These are phyloP conservation scores for Yamadazyma pseudoaaseri DNA, from an alignment of 1,139 yeast species.

Conservation along the genomic window DNA sequence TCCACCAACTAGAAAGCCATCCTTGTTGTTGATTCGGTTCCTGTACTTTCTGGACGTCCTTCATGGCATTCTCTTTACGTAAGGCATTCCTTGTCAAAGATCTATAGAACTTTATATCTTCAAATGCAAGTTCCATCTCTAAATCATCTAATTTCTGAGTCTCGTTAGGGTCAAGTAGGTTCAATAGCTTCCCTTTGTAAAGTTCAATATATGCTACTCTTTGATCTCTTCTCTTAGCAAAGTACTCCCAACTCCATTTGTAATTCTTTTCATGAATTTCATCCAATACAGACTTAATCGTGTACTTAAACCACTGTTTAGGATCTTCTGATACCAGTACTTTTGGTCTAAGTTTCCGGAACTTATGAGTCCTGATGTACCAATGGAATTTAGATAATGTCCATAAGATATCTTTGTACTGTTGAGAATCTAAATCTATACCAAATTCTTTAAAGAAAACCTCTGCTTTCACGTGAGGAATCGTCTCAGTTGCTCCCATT, in stretches of 20 bases:
- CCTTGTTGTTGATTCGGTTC: conserved; percentile 23
- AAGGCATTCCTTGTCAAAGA: conserved; percentile 70
- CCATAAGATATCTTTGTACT: conserved; percentile 79
- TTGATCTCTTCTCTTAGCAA: conserved; percentile 69
- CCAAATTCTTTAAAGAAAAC: conserved; percentile 86
- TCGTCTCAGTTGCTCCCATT: conserved; percentile 61
- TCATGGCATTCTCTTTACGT: conserved; percentile 48
- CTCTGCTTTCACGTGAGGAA: conserved; percentile 76
- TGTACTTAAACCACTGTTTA: conserved; percentile 76
- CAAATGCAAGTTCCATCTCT: conserved; percentile 64
- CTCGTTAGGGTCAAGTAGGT: conserved; percentile 29
- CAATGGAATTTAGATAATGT: conserved; percentile 81
- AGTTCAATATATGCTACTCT: conserved; percentile 65
- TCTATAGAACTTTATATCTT: conserved; percentile 83
- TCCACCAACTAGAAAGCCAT: conserved; percentile 67
- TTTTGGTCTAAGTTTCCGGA: conserved; percentile 68
- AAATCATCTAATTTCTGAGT: conserved; percentile 48
- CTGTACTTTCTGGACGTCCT: conserved; percentile 13
- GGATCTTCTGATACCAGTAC: conserved; percentile 66
- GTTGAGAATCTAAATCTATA: conserved; percentile 77
- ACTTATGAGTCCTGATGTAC: conserved; percentile 73
- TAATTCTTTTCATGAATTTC: conserved; percentile 81
- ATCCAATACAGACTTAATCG: conserved; percentile 66
- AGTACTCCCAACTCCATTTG: conserved; percentile 87
- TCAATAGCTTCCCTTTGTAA: conserved; percentile 57